Percentiles rank a stretch among this genome's conserved stretches.
Evolutionary conservation across 306 rosid species (phyloP).

Genomic region (Adenanthera pavonina): DNA sequence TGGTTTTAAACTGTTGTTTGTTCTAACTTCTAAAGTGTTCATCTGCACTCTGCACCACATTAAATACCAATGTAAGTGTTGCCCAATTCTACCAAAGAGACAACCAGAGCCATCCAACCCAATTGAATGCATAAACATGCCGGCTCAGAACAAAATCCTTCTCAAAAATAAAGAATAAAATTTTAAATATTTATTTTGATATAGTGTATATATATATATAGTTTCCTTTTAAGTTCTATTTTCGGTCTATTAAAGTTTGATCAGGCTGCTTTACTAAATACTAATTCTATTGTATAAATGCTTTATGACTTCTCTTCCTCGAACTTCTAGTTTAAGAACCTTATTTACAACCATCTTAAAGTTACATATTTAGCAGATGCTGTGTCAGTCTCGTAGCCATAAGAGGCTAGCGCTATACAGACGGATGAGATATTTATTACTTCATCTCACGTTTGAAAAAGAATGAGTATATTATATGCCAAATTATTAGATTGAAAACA

Average conservation of each 20-base stretch:
- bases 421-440: background rate
- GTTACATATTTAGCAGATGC: background rate
- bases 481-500: background rate
- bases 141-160: background rate
- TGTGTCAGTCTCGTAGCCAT: background rate
- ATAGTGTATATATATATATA: background rate
- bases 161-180: background rate
- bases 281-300: background rate
- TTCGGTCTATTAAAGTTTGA: background rate
- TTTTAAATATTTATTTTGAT: background rate
- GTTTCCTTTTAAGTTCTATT: background rate
- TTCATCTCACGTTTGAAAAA: background rate
- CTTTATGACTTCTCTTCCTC: background rate
- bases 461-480: background rate
- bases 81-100: background rate
- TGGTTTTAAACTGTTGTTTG: background rate
- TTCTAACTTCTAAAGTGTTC: background rate
- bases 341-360: background rate
- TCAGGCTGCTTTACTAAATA: background rate
- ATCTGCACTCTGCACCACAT: background rate
- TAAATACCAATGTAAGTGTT: background rate
- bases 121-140: background rate
- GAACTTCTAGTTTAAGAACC: background rate
- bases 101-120: constrained; percentile 21
- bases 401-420: background rate